Conservation (phyloP, 805 yeast genomes). For the Suhomyces sp. region DNA sequence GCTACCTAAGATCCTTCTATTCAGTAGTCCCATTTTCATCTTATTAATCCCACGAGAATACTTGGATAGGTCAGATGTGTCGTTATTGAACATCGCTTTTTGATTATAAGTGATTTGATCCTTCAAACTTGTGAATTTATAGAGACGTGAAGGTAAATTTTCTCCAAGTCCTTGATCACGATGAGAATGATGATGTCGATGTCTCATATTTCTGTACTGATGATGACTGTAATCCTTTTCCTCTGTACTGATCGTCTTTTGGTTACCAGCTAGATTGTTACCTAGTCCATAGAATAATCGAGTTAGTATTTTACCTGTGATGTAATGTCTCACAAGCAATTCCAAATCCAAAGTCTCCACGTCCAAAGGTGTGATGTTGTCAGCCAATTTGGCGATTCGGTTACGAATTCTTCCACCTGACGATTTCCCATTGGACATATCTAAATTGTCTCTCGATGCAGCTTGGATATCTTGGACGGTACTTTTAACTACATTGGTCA, state of each 20-base stretch:
- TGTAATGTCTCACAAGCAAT: slow-evolving; percentile 25
- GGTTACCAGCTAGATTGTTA: background rate
- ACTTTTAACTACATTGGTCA: slow-evolving; percentile 66
- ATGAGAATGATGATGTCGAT: slow-evolving; percentile 5
- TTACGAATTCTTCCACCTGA: slow-evolving; percentile 30
- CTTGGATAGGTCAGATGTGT: slow-evolving; percentile 19
- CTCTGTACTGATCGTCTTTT: background rate
- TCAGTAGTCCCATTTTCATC: slow-evolving; percentile 34
- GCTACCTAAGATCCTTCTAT: slow-evolving; percentile 11
- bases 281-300: slow-evolving; percentile 30
- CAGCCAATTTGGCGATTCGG: slow-evolving; percentile 34
- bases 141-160: slow-evolving; percentile 9
- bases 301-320: slow-evolving; percentile 32
- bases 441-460: slow-evolving; percentile 7
- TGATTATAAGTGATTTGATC: slow-evolving; percentile 26
- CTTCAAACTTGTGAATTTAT: slow-evolving; percentile 32
- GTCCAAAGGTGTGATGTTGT: slow-evolving; percentile 32
- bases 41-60: slow-evolving; percentile 33
- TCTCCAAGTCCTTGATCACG: slow-evolving; percentile 1
- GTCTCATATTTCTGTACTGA: background rate
- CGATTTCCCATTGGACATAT: slow-evolving; percentile 11
- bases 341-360: slow-evolving; percentile 43
- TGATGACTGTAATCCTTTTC: slow-evolving; percentile 3
- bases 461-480: slow-evolving; percentile 61
- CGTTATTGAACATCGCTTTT: slow-evolving; percentile 8